Evolutionary conservation across 139 green algal genomes (phyloP).

Genomic region (Volvox africanus): DNA sequence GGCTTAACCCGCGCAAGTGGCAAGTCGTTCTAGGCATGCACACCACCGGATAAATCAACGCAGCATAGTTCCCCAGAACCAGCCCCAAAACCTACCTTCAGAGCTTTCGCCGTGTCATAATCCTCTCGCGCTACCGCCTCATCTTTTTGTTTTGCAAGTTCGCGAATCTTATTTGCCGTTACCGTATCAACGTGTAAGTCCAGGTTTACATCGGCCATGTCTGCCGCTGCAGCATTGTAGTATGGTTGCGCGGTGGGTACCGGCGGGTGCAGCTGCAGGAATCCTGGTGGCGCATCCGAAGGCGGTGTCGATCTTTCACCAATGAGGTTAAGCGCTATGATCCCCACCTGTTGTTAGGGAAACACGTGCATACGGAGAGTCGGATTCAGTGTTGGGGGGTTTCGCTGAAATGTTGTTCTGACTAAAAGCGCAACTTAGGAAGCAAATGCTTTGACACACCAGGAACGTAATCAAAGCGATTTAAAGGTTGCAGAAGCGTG

Average conservation of each 20-base stretch:
- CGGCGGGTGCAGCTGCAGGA: constrained; percentile 62
- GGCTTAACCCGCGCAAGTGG: too few relatives aligned
- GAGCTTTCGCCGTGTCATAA: constrained; percentile 95
- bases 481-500: too few relatives aligned
- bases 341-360: constrained; percentile 74
- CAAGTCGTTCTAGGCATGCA: too few relatives aligned
- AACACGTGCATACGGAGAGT: too few relatives aligned
- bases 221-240: constrained; percentile 61
- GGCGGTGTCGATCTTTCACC: constrained; percentile 68
- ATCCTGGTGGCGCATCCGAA: constrained; percentile 16
- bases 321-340: constrained; percentile 91
- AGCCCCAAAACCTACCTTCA: constrained; percentile 61
- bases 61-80: too few relatives aligned
- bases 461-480: too few relatives aligned
- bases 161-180: constrained; percentile 74
- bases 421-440: too few relatives aligned
- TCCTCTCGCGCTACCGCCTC: constrained; percentile 88
- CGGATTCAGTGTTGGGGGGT: too few relatives aligned
- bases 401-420: too few relatives aligned
- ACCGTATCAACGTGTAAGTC: constrained; percentile 80
- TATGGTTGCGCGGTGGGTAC: constrained; percentile 56
- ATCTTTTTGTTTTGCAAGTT: constrained; percentile 81
- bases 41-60: too few relatives aligned
- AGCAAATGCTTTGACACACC: too few relatives aligned
- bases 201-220: constrained; percentile 71